Base-by-base conservation (phyloP, 441 rosid species). In the Melastoma candidum region DNA sequence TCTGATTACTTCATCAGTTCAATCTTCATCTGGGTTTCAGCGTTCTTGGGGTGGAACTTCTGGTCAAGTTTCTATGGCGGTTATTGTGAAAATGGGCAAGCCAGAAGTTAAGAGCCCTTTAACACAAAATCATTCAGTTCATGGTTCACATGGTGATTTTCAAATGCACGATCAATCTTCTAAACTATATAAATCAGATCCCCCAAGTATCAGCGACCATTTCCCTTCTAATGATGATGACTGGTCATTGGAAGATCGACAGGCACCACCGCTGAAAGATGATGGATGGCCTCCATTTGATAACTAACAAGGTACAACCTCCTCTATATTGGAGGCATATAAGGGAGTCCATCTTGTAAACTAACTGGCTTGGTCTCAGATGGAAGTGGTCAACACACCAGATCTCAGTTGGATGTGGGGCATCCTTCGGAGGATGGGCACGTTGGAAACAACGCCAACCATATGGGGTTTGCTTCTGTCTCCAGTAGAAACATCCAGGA, bases 241-340 rank as follows among this genome's bases (percentile, higher is more conserved):
- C 14, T 62, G 66, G 66, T 60, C 66, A 53, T 48, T 49, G 59
- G 55, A 62, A n/a, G 66, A 54, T 55, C 54, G 26, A 12, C 50
- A 55, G 50, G 66, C 46, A 14, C 13, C 25, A 48, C 12, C 60
- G 14, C 46, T 60, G 25, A 49, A 45, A 6, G 7, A 36, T 65
- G 93, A 86, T 61, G 99, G 89, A 49, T 93, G 99, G 99, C 97
- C 99, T 9, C 74, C 79, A 12, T 83, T 83, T 70, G 97, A 86
- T 80, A 81, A 75, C 52, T 83, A 83, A 59, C 41, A 74, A 50
- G 66, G 71, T 53, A 69, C 76, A 59, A 43, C 64, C 52, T 52
- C 86, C 49, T 74, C 86, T 62, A 58, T 70, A 60, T 54, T 77
- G 46, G 85, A 77, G 72, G 80, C 77, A 52, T 74, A 75, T 49